Conservation (phyloP, 208 protist species). For the Wallacemonas sp. region DNA sequence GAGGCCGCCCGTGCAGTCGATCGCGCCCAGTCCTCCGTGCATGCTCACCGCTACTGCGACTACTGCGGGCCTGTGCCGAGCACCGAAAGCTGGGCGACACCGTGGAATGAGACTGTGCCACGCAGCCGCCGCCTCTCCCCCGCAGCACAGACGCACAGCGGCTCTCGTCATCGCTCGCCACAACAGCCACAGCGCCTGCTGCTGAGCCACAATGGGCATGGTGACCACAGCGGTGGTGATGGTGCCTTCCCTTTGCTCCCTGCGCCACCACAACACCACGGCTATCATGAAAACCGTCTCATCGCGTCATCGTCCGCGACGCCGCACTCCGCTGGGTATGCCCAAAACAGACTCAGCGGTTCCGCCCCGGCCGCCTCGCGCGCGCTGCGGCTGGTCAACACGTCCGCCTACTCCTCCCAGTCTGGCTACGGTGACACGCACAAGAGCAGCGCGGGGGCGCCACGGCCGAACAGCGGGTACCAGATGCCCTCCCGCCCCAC, state of each 20-base stretch:
- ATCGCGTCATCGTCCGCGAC: not conserved
- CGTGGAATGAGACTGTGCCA: conserved; percentile 4
- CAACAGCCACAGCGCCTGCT: conserved; percentile 2
- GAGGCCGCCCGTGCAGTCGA: conserved; percentile 2
- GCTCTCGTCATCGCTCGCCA: not conserved
- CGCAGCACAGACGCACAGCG: not conserved
- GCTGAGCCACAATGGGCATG: not conserved
- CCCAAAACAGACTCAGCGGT: too few species aligned
- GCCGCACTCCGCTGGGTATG: not conserved
- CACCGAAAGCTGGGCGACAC: conserved; percentile 7
- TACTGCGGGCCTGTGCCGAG: conserved; percentile 8
- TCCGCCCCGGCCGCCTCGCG: not conserved
- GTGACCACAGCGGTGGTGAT: not conserved
- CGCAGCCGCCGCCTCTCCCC: not conserved
- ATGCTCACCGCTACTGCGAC: conserved; percentile 11
- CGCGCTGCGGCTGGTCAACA: conserved; percentile 7
- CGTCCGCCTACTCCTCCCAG: not conserved
- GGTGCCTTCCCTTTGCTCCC: not conserved
- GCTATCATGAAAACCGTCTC: not conserved
- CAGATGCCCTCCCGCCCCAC: conserved; percentile 4
- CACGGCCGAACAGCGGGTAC: conserved; percentile 10
- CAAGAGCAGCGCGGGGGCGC: not conserved
- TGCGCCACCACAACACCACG: not conserved
- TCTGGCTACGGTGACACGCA: too few species aligned
- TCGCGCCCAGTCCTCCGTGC: not conserved